Evolutionary conservation across 306 rosid species (phyloP).

Genomic region (Acmispon strigosus): DNA sequence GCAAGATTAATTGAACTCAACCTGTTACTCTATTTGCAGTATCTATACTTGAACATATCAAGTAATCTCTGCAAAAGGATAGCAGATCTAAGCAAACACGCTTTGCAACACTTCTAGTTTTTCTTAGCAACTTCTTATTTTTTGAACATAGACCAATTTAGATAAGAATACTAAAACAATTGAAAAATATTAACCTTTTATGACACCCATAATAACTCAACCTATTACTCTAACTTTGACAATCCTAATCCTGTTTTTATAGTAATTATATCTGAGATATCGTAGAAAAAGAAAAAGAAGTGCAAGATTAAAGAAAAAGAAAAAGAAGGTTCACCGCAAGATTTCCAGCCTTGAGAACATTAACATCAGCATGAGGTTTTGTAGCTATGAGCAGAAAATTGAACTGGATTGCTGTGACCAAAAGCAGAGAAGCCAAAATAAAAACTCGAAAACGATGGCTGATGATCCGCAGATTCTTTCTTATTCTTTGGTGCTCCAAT

Average conservation of each 20-base stretch:
- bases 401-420: slow-evolving; percentile 75
- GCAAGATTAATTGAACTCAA: slow-evolving; percentile 20
- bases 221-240: too few relatives aligned
- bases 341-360: slow-evolving; percentile 67
- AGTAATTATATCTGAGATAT: too few relatives aligned
- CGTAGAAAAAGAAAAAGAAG: too few relatives aligned
- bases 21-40: too few relatives aligned
- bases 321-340: slow-evolving; percentile 47
- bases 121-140: not conserved
- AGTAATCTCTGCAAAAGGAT: too few relatives aligned
- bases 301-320: not conserved
- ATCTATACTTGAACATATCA: too few relatives aligned
- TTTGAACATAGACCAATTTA: too few relatives aligned
- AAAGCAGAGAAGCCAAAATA: slow-evolving; percentile 49
- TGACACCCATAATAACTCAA: too few relatives aligned
- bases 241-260: too few relatives aligned
- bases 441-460: slow-evolving; percentile 72
- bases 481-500: slow-evolving; percentile 46
- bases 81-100: not conserved
- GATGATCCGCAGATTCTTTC: slow-evolving; percentile 46
- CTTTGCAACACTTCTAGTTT: too few relatives aligned
- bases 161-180: too few relatives aligned
- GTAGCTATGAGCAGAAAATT: slow-evolving; percentile 41
- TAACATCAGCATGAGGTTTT: slow-evolving; percentile 38
- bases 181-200: too few relatives aligned